phyloP scores from a whole-genome alignment of 2,329 filamentous ascomycete species.

The Claviceps digitariae region DNA sequence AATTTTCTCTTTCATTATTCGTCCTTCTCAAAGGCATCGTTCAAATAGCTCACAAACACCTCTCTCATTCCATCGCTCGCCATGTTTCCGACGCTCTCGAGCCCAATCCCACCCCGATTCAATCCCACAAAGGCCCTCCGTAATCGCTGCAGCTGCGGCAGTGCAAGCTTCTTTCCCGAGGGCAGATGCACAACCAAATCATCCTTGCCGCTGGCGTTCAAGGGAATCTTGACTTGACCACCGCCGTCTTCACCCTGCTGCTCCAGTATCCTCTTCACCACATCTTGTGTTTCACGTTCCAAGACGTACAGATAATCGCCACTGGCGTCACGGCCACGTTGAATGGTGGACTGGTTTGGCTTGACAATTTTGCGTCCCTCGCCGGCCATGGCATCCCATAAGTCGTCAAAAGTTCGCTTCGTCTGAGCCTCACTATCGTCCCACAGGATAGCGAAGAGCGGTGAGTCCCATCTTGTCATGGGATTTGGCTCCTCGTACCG shows the following conservation, averaged over 20 bases:
- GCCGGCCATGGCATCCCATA: constrained; percentile 64
- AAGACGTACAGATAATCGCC: constrained; percentile 69
- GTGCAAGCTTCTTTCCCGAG: constrained; percentile 42
- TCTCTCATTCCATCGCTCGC: constrained; percentile 42
- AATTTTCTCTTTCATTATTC: constrained; percentile 11
- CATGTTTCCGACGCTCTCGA: constrained; percentile 41
- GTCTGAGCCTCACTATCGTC: constrained; percentile 55
- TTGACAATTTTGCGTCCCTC: constrained; percentile 49
- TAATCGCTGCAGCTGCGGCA: constrained; percentile 66
- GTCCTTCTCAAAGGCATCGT: constrained; percentile 49
- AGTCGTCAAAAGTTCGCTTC: constrained; percentile 41
- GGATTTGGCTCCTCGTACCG: constrained; percentile 77
- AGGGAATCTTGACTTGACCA: constrained; percentile 38
- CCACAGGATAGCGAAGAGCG: constrained; percentile 66
- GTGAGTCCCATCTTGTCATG: constrained; percentile 75
- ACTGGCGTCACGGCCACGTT: constrained; percentile 46
- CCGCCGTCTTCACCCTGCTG: constrained; percentile 58
- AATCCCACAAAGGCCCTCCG: constrained; percentile 64
- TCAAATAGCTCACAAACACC: constrained; percentile 53
- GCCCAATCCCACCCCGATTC: constrained; percentile 55
- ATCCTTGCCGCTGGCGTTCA: constrained; percentile 22
- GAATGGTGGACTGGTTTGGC: constrained; percentile 64
- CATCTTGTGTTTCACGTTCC: constrained; percentile 64
- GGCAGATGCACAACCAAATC: constrained; percentile 52
- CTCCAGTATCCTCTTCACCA: constrained; percentile 56